Base-by-base conservation (phyloP, 1,284 basidiomycete genomes). In the Cutaneotrichosporon cutaneum region DNA sequence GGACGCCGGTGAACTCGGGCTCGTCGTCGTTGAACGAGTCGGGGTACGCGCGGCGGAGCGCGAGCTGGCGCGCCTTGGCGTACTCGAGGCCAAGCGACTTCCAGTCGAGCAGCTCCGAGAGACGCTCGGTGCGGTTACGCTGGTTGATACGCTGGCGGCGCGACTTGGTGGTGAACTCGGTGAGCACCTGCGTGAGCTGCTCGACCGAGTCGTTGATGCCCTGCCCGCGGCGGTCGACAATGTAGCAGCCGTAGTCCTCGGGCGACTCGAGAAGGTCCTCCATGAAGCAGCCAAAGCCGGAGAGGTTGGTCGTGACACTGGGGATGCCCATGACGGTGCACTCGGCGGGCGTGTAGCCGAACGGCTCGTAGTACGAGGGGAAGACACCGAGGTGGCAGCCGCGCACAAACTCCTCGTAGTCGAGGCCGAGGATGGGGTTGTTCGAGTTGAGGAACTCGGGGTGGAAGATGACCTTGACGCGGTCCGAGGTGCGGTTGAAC, bases 361-460 rank as follows among this genome's bases (percentile, higher is more conserved):
- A 80, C 8, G 78, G 78, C 69, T 80, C 78, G 66, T 80, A 85
- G 77, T 98, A 99, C 70, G 90, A 93, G 2, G 95, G 94, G 86
- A 99, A 98, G 42, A 98, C 94, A 64, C 95, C 95, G 63, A 99
- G 82, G 82, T 98, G 95, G 77, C 95, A 98, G 3, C 95, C 95
- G 68, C 95, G 84, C 16, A 98, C 95, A 76, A 99, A 99, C 82
- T 99, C 95, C 79, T 99, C 95, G 77, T 99, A 99, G 78, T 99
- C 95, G 65, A 99, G 84, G 2, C 94, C 94, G 24, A 99, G 82
- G 62, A 98, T 96, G 0, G 95, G 95, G 82, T 98, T 97, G 82
- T 94, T 97, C 62, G 92, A 88, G 81, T 95, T 98, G 75, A 99
- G 81, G 82, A 99, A 99, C 78, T 99, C 95, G 5, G 95, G 95